phyloP scores from a whole-genome alignment of 495 filamentous ascomycete species.

The Penicillium pulvis region DNA sequence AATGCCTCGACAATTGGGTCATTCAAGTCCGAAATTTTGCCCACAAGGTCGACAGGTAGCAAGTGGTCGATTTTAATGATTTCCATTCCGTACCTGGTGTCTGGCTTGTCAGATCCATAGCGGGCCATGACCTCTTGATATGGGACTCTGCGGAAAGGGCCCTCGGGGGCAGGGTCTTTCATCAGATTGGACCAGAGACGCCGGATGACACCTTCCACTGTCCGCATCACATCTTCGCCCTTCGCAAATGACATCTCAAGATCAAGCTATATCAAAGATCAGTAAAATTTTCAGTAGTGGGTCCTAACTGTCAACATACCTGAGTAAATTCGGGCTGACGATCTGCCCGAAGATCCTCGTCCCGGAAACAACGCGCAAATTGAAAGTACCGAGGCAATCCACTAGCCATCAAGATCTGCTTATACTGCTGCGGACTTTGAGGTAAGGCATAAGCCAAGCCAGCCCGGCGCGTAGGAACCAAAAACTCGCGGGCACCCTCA shows the following conservation, averaged over 20 bases:
- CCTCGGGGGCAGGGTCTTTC: conserved; percentile 39
- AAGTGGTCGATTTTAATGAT: conserved; percentile 64
- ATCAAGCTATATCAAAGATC: conserved; percentile 64
- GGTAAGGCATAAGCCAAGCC: conserved; percentile 87
- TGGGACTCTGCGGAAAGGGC: conserved; percentile 59
- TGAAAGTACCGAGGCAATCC: conserved; percentile 84
- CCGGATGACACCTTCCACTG: conserved; percentile 65
- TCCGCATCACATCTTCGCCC: conserved; percentile 70
- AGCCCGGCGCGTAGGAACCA: conserved; percentile 81
- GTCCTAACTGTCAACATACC: conserved; percentile 41
- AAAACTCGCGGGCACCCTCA: conserved; percentile 91
- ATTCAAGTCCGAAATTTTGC: conserved; percentile 66
- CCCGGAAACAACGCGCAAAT: conserved; percentile 92
- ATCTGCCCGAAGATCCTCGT: conserved; percentile 92
- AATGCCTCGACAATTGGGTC: conserved; percentile 71
- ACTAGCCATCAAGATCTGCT: conserved; percentile 95
- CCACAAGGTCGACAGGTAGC: conserved; percentile 65
- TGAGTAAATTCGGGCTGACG: conserved; percentile 97
- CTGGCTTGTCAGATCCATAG: conserved; percentile 92
- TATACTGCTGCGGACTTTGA: conserved; percentile 97
- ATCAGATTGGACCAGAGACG: conserved; percentile 55
- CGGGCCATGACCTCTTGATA: conserved; percentile 78
- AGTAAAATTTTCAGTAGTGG: background rate
- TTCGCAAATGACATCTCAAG: conserved; percentile 86
- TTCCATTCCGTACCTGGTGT: conserved; percentile 66